phyloP scores from a whole-genome alignment of 139 green algal genomes.

The Axilococcus clingmanii region DNA sequence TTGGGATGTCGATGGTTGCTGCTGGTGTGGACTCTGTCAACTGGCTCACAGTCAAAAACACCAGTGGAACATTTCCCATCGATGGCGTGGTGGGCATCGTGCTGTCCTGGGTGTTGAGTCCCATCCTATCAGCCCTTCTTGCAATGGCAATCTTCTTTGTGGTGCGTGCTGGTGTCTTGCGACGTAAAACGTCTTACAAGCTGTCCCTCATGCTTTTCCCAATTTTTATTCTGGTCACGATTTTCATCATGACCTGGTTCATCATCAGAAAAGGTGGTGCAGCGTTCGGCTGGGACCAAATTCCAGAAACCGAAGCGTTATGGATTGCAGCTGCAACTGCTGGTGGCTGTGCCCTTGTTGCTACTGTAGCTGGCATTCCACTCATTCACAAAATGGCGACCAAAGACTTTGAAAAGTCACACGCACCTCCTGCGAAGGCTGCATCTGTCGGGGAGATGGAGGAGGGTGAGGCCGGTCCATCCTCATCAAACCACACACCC shows the following conservation, averaged over 20 bases:
- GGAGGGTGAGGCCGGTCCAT: neutral
- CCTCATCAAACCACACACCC: constrained; percentile 6
- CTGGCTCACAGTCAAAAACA: neutral
- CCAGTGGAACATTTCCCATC: constrained; percentile 27
- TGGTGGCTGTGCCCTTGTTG: no score
- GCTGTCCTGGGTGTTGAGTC: constrained; percentile 42
- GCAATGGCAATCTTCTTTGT: constrained; percentile 5
- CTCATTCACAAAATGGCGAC: constrained; percentile 2
- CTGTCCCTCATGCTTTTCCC: constrained; percentile 15
- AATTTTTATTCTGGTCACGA: constrained; percentile 15
- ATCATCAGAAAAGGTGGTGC: constrained; percentile 46
- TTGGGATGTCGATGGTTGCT: neutral
- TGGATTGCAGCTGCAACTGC: constrained; percentile 25
- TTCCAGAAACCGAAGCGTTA: neutral
- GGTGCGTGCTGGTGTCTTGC: constrained; percentile 4
- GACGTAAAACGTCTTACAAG: constrained; percentile 7
- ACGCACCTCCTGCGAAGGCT: neutral
- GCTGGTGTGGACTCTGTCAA: constrained; percentile 7
- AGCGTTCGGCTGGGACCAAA: neutral
- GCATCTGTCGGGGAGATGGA: neutral
- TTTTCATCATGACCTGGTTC: constrained; percentile 47
- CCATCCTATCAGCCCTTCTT: constrained; percentile 14
- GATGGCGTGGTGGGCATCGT: constrained; percentile 29
- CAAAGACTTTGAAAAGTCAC: neutral
- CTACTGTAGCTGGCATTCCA: neutral